phyloP scores from a whole-genome alignment of 2,329 filamentous ascomycete species.

The Phoma herbarum region DNA sequence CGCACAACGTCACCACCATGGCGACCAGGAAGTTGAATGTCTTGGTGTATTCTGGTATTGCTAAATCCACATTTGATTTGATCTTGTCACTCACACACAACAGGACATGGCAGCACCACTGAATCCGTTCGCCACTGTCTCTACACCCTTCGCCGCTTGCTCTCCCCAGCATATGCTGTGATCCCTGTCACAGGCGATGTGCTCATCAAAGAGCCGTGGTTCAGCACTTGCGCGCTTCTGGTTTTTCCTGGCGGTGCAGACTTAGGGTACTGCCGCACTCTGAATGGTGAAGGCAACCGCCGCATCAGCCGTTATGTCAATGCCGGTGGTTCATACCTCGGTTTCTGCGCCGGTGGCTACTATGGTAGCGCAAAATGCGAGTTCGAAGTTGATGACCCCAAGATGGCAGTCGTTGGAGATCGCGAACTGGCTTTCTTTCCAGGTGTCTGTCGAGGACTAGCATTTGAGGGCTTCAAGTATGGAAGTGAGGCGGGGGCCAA shows the following conservation, averaged over 20 bases:
- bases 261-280: constrained; percentile 83
- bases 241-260: constrained; percentile 96
- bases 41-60: constrained; percentile 85
- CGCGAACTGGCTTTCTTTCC: constrained; percentile 91
- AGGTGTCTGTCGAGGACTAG: constrained; percentile 82
- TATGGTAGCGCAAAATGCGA: constrained; percentile 85
- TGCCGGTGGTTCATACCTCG: constrained; percentile 83
- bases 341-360: constrained; percentile 94
- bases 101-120: constrained; percentile 83
- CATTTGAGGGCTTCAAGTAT: constrained; percentile 91
- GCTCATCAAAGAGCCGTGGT: constrained; percentile 92
- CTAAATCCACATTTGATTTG: background rate
- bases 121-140: constrained; percentile 91
- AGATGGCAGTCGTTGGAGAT: constrained; percentile 83
- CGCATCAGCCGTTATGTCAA: constrained; percentile 86
- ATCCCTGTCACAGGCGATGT: constrained; percentile 81
- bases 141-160: constrained; percentile 82
- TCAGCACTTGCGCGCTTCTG: constrained; percentile 82
- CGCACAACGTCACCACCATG: constrained; percentile 59
- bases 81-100: background rate
- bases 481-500: constrained; percentile 84
- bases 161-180: constrained; percentile 92
- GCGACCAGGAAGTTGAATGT: constrained; percentile 81
- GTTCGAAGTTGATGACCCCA: constrained; percentile 85
- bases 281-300: constrained; percentile 89